These are phyloP conservation scores for Ustilago shanxiensis DNA, from an alignment of 1,284 basidiomycete species.

Conservation along the genomic window DNA sequence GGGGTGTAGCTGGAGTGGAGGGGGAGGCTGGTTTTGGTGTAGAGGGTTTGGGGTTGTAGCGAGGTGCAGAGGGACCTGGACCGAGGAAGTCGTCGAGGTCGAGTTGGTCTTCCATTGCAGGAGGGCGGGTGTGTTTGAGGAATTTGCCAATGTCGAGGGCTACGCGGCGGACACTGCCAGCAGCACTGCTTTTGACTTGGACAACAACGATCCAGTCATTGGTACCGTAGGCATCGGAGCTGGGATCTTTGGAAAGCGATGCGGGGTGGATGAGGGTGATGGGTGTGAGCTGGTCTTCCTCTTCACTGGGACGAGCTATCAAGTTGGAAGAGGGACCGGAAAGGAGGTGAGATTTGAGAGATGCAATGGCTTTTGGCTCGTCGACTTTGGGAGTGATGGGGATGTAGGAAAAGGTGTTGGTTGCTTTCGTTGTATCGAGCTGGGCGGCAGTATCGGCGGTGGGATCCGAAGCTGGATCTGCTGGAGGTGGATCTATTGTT, in stretches of 20 bases:
- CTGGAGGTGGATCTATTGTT: slow-evolving; percentile 47
- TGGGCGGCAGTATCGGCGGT: neutral
- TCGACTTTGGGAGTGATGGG: slow-evolving; percentile 29
- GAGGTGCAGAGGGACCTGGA: slow-evolving; percentile 32
- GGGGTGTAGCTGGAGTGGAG: slow-evolving; percentile 14
- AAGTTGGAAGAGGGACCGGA: slow-evolving; percentile 50
- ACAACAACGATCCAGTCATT: slow-evolving; percentile 67
- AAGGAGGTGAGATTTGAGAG: slow-evolving; percentile 48
- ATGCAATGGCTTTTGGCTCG: slow-evolving; percentile 43
- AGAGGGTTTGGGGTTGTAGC: slow-evolving; percentile 16
- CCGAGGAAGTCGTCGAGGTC: slow-evolving; percentile 60
- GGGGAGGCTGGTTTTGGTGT: slow-evolving; percentile 11
- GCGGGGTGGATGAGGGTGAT: slow-evolving; percentile 58
- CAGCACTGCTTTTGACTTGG: slow-evolving; percentile 57
- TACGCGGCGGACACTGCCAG: slow-evolving; percentile 58
- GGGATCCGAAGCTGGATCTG: slow-evolving; percentile 7
- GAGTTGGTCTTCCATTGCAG: slow-evolving; percentile 31
- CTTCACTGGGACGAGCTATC: slow-evolving; percentile 49
- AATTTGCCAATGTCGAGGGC: slow-evolving; percentile 56
- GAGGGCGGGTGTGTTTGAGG: slow-evolving; percentile 41
- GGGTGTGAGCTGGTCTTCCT: slow-evolving; percentile 48
- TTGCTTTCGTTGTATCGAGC: neutral
- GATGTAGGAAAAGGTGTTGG: slow-evolving; percentile 42
- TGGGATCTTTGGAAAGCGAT: slow-evolving; percentile 48
- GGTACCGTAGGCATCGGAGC: slow-evolving; percentile 34